Evolutionary conservation across 2,329 filamentous ascomycete species (phyloP), one percentile per base, ranked within the genome.

Genomic region (Paraphaeosphaeria sporulosa): DNA sequence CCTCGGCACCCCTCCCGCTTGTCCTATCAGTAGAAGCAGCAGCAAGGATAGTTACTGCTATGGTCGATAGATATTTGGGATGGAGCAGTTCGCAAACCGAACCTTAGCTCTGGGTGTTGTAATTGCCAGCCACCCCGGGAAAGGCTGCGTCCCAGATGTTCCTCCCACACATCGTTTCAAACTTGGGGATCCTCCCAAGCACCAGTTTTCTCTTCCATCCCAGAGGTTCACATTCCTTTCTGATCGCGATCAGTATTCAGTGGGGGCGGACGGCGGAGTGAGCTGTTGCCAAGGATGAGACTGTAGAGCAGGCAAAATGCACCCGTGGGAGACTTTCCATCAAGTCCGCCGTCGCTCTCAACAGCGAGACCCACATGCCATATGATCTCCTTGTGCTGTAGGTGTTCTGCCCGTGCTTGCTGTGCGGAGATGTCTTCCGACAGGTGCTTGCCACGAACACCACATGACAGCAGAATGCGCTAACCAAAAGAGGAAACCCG

Each of bases 401-500:
- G 10, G 30, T 40, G 38, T 19, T n/a, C 38, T 40, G 38, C 38
- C 19, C 38, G 15, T 40, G 38, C 15, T 8, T 40, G 38, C 38
- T 40, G 30, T 17, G 7, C 17, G 15, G 6, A 17, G 38, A 40
- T n/a, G 17, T 40, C 38, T 40, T 13, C 38, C 38, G 38, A n/a
- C 17, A 40, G 38, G 36, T 17, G 30, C 36, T 8, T 38, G 36
- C 17, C n/a, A n/a, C 38, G 17, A 17, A 32, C 30, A 32, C 30
- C 38, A 40, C 38, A 40, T 40, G 38, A 40, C 38, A n/a, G 19
- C 42, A 44, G 42, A 44, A 44, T 44, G 42, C 42, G 42, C 42
- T 44, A 44, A 21, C 19, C 42, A 7, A 19, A 23, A 44, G 19
- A 8, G 19, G 42, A 44, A 44, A 10, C 19, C 12, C 10, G 2